Evolutionary conservation across 495 filamentous ascomycete species (phyloP), one percentile per base, ranked within the genome.

Genomic region (Neohortaea acidophila): DNA sequence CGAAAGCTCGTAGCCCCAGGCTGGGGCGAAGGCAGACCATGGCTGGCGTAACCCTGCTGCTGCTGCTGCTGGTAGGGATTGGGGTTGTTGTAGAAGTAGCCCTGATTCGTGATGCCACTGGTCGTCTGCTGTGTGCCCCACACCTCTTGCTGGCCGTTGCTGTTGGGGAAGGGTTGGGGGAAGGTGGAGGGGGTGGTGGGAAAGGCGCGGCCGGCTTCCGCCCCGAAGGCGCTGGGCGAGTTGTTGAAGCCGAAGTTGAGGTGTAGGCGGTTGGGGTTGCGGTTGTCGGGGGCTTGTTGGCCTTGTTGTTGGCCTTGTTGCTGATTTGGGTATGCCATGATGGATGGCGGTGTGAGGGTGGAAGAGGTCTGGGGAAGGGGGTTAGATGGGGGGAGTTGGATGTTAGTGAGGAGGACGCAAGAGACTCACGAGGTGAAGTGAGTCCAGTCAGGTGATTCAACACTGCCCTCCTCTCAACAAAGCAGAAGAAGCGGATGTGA

Each of bases 161-260:
- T 45, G 58, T 72, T 75, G 38, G 70, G 70, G 55, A 75, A 81
- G 21, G 85, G 84, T 59, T 94, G 85, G 9, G 86, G 86, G 51
- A 94, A 94, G 34, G 86, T 89, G 44, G 85, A 94, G 38, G 89
- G 87, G 13, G 89, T 97, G 32, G 89, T 93, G 53, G 89, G 91
- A 71, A 87, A 97, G 41, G 80, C 75, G 59, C 82, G 81, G 24
- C 58, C 59, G 34, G 41, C 44, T 26, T 54, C 54, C 17, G 51
- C 51, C 36, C 48, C 52, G 33, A 52, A 53, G 47, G 57, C 51
- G 24, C 26, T 37, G 5, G 43, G 36, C 21, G 28, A 33, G 44
- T 53, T 49, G 46, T 51, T 54, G 51, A 59, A 57, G 52, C 56
- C 57, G 49, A 62, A 62, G 48, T 59, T 58, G 37, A 62, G 50